phyloP scores from a whole-genome alignment of 1,284 basidiomycete genomes.

The Fereydounia khargensis region DNA sequence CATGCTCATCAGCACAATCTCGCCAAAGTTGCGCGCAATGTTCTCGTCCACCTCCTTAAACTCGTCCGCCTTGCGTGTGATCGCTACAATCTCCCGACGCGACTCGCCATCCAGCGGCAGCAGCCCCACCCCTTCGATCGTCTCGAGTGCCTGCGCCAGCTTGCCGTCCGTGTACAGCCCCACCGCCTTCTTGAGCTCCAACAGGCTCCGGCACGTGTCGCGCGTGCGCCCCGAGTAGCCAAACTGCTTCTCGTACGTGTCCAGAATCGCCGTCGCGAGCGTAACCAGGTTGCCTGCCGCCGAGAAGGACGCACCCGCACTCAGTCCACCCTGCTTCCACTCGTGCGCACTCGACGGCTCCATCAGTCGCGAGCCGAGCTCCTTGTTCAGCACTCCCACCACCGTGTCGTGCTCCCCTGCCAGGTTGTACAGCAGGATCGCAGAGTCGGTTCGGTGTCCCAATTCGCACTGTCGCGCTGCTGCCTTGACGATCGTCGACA shows the following conservation, averaged over 20 bases:
- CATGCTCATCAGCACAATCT: constrained; percentile 89
- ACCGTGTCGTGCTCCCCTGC: constrained; percentile 88
- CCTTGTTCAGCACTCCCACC: constrained; percentile 79
- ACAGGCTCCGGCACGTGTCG: constrained; percentile 65
- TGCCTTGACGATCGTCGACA: constrained; percentile 76
- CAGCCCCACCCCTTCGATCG: constrained; percentile 83
- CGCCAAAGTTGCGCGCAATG: constrained; percentile 83
- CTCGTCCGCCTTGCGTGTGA: constrained; percentile 82
- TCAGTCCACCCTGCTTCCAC: constrained; percentile 22
- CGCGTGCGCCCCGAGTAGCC: constrained; percentile 76
- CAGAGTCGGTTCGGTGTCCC: constrained; percentile 73
- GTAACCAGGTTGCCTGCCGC: constrained; percentile 71
- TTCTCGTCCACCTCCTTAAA: constrained; percentile 83
- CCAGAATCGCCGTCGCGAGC: constrained; percentile 77
- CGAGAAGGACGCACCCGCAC: constrained; percentile 59
- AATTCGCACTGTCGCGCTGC: constrained; percentile 74
- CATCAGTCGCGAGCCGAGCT: constrained; percentile 70
- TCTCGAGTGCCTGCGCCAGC: constrained; percentile 75
- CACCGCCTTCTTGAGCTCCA: constrained; percentile 79
- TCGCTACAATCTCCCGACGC: constrained; percentile 71
- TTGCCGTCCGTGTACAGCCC: constrained; percentile 72
- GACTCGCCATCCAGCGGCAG: constrained; percentile 73
- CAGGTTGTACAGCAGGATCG: constrained; percentile 92
- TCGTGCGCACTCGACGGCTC: constrained; percentile 34
- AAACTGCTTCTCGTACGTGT: constrained; percentile 72